Conservation (phyloP, 345 rosid species). For the Gossypium raimondii region DNA sequence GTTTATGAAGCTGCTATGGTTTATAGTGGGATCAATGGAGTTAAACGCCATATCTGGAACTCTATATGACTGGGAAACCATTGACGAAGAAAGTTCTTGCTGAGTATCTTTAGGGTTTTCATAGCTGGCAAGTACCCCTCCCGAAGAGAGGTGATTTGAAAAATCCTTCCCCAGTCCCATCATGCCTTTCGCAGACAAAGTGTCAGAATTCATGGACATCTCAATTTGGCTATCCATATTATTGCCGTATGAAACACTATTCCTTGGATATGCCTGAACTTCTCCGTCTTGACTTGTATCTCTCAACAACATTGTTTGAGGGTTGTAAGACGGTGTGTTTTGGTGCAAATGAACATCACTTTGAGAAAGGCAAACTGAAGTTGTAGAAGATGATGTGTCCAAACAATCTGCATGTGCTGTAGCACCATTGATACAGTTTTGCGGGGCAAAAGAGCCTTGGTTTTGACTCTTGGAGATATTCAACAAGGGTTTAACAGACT, state of each 20-base stretch:
- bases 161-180: slow-evolving; percentile 46
- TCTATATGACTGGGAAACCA: slow-evolving; percentile 65
- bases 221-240: slow-evolving; percentile 32
- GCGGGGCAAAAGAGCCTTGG: slow-evolving; percentile 39
- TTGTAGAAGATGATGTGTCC: slow-evolving; percentile 73
- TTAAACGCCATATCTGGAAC: slow-evolving; percentile 53
- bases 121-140: slow-evolving; percentile 37
- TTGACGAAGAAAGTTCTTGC: slow-evolving; percentile 55
- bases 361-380: slow-evolving; percentile 57
- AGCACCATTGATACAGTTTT: slow-evolving; percentile 37
- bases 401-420: slow-evolving; percentile 46
- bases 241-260: slow-evolving; percentile 32
- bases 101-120: slow-evolving; percentile 49
- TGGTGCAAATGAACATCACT: slow-evolving; percentile 50
- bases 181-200: slow-evolving; percentile 37
- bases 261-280: slow-evolving; percentile 44
- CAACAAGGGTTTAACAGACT: slow-evolving; percentile 50
- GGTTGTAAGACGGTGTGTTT: slow-evolving; percentile 37
- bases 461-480: slow-evolving; percentile 48
- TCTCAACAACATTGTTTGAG: slow-evolving; percentile 40
- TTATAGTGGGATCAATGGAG: slow-evolving; percentile 51
- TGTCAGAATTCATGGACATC: slow-evolving; percentile 35
- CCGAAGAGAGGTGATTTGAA: slow-evolving; percentile 41
- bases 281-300: slow-evolving; percentile 53
- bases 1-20: slow-evolving; percentile 41